Conservation (phyloP, 2,329 filamentous ascomycete genomes). For the Teratosphaeria gauchensis region DNA sequence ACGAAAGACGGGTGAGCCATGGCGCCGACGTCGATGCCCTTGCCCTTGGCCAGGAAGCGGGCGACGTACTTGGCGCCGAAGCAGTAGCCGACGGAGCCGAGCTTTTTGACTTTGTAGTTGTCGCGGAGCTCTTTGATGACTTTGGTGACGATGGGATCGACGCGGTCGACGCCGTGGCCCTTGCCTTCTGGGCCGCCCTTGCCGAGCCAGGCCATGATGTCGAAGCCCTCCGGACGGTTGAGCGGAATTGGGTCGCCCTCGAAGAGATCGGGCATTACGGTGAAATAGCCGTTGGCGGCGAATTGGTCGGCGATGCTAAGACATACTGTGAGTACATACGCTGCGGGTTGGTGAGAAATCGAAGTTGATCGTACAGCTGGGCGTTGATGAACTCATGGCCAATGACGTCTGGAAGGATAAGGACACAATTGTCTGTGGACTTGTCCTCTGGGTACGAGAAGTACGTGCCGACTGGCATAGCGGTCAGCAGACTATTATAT, state of each 20-base stretch:
- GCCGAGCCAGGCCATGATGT: conserved; percentile 43
- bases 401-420: conserved; percentile 50
- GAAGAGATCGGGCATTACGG: conserved; percentile 62
- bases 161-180: conserved; percentile 31
- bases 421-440: conserved; percentile 44
- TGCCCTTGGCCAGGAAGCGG: conserved; percentile 50
- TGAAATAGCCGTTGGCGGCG: conserved; percentile 62
- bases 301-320: conserved; percentile 58
- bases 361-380: conserved; percentile 27
- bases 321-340: neutral
- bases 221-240: conserved; percentile 41
- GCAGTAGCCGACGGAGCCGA: conserved; percentile 39
- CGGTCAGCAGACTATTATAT: neutral
- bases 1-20: conserved; percentile 71
- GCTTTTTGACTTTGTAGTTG: conserved; percentile 38
- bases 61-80: conserved; percentile 47
- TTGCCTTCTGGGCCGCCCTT: conserved; percentile 20
- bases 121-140: conserved; percentile 39
- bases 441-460: conserved; percentile 44
- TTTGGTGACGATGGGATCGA: conserved; percentile 45
- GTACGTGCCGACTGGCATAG: conserved; percentile 44
- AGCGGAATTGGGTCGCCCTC: conserved; percentile 53
- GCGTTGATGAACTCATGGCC: conserved; percentile 45
- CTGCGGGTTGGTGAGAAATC: neutral
- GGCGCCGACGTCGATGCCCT: conserved; percentile 58